phyloP scores from a whole-genome alignment of 2,329 filamentous ascomycete species.

The Aspergillus brasiliensis region DNA sequence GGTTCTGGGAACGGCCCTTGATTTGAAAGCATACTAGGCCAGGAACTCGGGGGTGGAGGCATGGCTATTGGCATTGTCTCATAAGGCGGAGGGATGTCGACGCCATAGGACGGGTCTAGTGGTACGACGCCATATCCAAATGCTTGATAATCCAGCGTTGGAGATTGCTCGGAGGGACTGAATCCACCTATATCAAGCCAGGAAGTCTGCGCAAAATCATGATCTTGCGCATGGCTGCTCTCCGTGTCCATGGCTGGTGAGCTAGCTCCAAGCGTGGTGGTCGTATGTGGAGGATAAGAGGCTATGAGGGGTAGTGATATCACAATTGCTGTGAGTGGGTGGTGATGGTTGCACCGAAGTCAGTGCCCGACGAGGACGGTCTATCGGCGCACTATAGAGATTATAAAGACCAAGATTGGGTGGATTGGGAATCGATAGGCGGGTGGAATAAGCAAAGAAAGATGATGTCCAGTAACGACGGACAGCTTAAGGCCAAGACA shows the following conservation, averaged over 20 bases:
- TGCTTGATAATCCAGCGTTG: constrained; percentile 69
- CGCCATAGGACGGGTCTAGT: constrained; percentile 57
- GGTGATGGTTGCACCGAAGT: neutral
- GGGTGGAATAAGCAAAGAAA: constrained; percentile 17
- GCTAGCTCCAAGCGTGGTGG: neutral
- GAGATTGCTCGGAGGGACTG: constrained; percentile 62
- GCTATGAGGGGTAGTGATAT: constrained; percentile 34
- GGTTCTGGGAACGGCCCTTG: constrained; percentile 66
- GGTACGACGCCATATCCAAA: constrained; percentile 66
- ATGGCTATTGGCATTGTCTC: constrained; percentile 69
- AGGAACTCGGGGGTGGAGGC: constrained; percentile 58
- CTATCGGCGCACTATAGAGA: constrained; percentile 7
- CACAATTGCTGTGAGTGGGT: constrained; percentile 4
- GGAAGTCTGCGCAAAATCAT: constrained; percentile 47
- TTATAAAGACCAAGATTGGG: constrained; percentile 10
- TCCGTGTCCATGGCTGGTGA: constrained; percentile 47
- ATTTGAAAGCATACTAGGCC: constrained; percentile 81
- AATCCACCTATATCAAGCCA: constrained; percentile 52
- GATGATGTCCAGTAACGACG: constrained; percentile 5
- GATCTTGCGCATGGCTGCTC: constrained; percentile 45
- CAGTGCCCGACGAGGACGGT: constrained; percentile 21
- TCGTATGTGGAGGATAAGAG: neutral
- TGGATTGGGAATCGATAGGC: constrained; percentile 8
- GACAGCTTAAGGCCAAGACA: constrained; percentile 45
- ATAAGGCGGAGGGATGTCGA: constrained; percentile 60